phyloP scores from a whole-genome alignment of 495 filamentous ascomycete genomes.

The Friedmanniomyces simplex region DNA sequence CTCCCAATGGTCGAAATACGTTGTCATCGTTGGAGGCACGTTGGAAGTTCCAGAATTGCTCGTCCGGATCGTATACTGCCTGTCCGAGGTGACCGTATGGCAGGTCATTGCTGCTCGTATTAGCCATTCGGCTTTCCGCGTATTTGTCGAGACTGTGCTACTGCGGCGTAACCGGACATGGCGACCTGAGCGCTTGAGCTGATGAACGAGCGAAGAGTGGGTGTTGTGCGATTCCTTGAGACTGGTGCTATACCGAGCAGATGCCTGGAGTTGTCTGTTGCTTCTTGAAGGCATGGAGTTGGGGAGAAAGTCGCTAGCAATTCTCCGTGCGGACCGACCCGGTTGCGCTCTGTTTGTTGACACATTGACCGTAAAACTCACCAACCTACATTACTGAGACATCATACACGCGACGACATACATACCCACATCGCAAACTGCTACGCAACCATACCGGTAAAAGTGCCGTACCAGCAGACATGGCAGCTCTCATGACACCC shows the following conservation, averaged over 20 bases:
- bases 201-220: background rate
- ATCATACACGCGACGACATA: background rate
- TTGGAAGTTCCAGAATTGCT: slow-evolving; percentile 48
- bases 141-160: slow-evolving; percentile 12
- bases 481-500: slow-evolving; percentile 48
- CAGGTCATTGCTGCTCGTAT: slow-evolving; percentile 42
- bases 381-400: too few relatives aligned
- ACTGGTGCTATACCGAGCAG: too few relatives aligned
- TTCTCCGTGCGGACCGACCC: background rate
- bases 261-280: too few relatives aligned
- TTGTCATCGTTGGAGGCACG: slow-evolving; percentile 15
- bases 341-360: background rate
- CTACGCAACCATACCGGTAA: background rate
- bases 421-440: background rate
- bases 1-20: slow-evolving; percentile 13
- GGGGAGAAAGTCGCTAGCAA: too few relatives aligned
- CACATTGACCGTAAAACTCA: background rate
- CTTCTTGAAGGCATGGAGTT: too few relatives aligned
- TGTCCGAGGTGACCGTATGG: slow-evolving; percentile 58
- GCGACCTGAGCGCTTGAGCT: background rate
- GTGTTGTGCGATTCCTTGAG: background rate
- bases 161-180: background rate
- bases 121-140: slow-evolving; percentile 48
- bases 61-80: slow-evolving; percentile 43
- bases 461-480: slow-evolving; percentile 6